These are phyloP conservation scores for Phytophthora tubulina DNA, from an alignment of 352 stramenopile genomes.

Conservation along the genomic window DNA sequence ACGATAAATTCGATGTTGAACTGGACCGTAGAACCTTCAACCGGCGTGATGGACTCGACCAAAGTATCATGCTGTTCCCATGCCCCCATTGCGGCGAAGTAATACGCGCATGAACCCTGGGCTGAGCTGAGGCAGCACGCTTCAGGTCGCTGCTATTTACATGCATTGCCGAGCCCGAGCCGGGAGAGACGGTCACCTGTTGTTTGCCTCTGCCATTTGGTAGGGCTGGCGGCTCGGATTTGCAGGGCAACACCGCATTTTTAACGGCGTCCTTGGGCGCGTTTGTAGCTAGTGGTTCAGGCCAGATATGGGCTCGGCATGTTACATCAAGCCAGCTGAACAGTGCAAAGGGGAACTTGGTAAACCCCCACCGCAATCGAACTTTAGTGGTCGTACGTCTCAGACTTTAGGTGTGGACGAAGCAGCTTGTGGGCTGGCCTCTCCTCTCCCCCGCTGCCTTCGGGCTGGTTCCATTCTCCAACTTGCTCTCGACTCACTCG, in stretches of 20 bases:
- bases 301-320: constrained; percentile 27
- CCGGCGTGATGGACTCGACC: constrained; percentile 16
- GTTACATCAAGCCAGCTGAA: constrained; percentile 39
- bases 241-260: constrained; percentile 16
- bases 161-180: constrained; percentile 7
- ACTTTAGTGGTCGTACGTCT: constrained; percentile 42
- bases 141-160: neutral
- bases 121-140: neutral
- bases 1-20: constrained; percentile 34
- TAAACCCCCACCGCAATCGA: constrained; percentile 7
- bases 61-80: neutral
- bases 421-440: constrained; percentile 9
- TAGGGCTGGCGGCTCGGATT: constrained; percentile 20
- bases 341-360: constrained; percentile 31
- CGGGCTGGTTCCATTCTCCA: constrained; percentile 34
- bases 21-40: constrained; percentile 13
- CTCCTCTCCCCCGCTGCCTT: constrained; percentile 17
- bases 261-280: constrained; percentile 18
- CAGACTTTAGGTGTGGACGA: constrained; percentile 12
- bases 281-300: constrained; percentile 33
- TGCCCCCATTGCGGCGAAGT: neutral
- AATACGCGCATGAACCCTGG: constrained; percentile 9
- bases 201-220: constrained; percentile 38
- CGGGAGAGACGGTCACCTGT: constrained; percentile 31
- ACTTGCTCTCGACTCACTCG: constrained; percentile 24